These are phyloP conservation scores for Nicotiana knightiana DNA, from an alignment of 257 asterid species.

Conservation along the genomic window DNA sequence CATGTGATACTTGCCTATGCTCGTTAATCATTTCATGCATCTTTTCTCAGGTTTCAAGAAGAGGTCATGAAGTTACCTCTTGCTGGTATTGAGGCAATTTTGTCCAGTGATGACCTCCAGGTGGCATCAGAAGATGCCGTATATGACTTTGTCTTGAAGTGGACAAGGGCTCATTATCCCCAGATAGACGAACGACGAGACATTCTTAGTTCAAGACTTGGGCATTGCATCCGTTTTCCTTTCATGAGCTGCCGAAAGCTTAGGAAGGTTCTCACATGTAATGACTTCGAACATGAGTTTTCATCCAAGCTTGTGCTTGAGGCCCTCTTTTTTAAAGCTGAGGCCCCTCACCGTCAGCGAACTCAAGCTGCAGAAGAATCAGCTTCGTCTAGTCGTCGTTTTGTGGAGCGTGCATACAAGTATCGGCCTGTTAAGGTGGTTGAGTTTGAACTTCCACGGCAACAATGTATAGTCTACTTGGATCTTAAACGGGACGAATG, in stretches of 20 bases:
- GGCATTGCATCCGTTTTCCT: constrained; percentile 23
- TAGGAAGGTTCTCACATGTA: constrained; percentile 18
- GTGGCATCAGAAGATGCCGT: constrained; percentile 29
- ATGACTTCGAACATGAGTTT: constrained; percentile 22
- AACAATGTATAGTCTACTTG: constrained; percentile 24
- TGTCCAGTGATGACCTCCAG: constrained; percentile 26
- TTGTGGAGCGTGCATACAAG: constrained; percentile 27
- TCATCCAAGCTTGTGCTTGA: constrained; percentile 25
- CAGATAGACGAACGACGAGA: constrained; percentile 18
- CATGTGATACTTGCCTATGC: not conserved
- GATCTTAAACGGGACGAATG: constrained; percentile 25
- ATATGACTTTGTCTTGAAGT: constrained; percentile 24
- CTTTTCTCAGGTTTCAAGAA: constrained; percentile 20
- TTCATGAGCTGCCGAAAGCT: constrained; percentile 27
- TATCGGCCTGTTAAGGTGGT: constrained; percentile 28
- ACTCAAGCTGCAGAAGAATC: constrained; percentile 22
- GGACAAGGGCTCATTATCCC: constrained; percentile 20
- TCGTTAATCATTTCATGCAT: constrained; percentile 1
- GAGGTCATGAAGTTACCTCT: constrained; percentile 26
- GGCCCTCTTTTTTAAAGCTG: constrained; percentile 29
- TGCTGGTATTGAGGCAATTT: constrained; percentile 27
- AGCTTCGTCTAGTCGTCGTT: constrained; percentile 9
- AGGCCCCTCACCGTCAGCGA: constrained; percentile 23
- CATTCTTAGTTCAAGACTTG: constrained; percentile 21
- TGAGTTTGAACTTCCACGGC: constrained; percentile 25